These are phyloP conservation scores for Nitzschia sp. DNA, from an alignment of 108 stramenopile species.

Conservation along the genomic window DNA sequence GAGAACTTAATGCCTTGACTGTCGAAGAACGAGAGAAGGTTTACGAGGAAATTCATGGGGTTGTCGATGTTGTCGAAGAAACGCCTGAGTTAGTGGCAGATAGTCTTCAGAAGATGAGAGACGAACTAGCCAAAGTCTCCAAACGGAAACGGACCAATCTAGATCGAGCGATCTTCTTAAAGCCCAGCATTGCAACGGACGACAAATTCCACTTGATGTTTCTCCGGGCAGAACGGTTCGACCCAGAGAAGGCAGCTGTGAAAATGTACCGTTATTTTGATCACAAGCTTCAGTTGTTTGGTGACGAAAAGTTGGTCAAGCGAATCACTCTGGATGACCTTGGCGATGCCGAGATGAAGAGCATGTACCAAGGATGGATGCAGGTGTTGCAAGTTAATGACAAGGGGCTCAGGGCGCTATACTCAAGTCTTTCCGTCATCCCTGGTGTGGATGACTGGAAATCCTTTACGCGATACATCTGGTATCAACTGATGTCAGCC, in stretches of 20 bases:
- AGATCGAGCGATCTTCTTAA: conserved; percentile 9
- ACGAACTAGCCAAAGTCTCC: neutral
- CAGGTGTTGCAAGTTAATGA: conserved; percentile 24
- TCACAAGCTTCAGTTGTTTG: conserved; percentile 20
- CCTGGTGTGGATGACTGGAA: neutral
- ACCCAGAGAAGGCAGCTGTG: conserved; percentile 20
- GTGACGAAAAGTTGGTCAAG: conserved; percentile 4
- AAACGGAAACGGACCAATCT: neutral
- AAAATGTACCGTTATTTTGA: conserved; percentile 16
- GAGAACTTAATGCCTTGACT: conserved; percentile 14
- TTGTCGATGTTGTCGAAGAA: neutral
- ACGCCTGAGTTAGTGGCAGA: conserved; percentile 6
- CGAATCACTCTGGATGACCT: conserved; percentile 25
- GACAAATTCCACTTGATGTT: conserved; percentile 27
- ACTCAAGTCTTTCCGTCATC: neutral
- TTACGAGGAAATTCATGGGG: conserved; percentile 18
- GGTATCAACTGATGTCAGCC: conserved; percentile 6
- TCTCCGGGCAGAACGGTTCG: conserved; percentile 21
- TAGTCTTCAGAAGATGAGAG: conserved; percentile 5
- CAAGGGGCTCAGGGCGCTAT: conserved; percentile 1
- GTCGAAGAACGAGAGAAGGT: conserved; percentile 9
- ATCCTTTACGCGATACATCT: neutral
- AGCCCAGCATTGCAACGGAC: conserved; percentile 10
- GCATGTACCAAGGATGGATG: neutral
- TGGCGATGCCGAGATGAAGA: neutral